These are phyloP conservation scores for Trichosanthes cucumerina DNA, from an alignment of 306 rosid genomes.

Conservation along the genomic window DNA sequence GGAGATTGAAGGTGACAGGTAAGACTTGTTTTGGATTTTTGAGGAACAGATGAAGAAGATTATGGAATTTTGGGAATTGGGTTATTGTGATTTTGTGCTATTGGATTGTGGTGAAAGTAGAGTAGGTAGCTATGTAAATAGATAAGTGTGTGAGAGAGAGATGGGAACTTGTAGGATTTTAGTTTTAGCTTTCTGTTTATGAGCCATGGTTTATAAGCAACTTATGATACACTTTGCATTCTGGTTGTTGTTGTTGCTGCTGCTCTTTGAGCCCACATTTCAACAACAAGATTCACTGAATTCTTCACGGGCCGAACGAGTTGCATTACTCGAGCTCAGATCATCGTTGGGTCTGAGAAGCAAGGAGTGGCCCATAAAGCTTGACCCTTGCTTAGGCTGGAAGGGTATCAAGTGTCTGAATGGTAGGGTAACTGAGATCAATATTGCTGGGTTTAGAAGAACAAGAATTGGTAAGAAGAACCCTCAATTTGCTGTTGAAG, in stretches of 20 bases:
- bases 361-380: slow-evolving; percentile 78
- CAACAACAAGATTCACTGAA: slow-evolving; percentile 50
- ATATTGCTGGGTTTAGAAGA: slow-evolving; percentile 73
- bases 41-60: slow-evolving; percentile 1
- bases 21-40: neutral
- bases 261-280: slow-evolving; percentile 48
- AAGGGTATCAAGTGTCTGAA: slow-evolving; percentile 48
- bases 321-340: slow-evolving; percentile 60
- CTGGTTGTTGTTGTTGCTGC: slow-evolving; percentile 27
- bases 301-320: slow-evolving; percentile 42
- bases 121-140: neutral
- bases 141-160: neutral
- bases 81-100: neutral
- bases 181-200: neutral
- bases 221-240: slow-evolving; percentile 10
- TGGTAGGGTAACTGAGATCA: slow-evolving; percentile 71
- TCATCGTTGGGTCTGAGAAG: slow-evolving; percentile 69
- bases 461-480: slow-evolving; percentile 53
- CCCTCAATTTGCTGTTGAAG: slow-evolving; percentile 62
- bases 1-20: neutral
- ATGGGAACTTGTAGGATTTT: slow-evolving; percentile 9
- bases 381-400: slow-evolving; percentile 74
- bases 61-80: neutral
- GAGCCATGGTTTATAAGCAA: slow-evolving; percentile 7
- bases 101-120: neutral